Conservation (phyloP, 495 filamentous ascomycete species). For the Cercophora newfieldiana region DNA sequence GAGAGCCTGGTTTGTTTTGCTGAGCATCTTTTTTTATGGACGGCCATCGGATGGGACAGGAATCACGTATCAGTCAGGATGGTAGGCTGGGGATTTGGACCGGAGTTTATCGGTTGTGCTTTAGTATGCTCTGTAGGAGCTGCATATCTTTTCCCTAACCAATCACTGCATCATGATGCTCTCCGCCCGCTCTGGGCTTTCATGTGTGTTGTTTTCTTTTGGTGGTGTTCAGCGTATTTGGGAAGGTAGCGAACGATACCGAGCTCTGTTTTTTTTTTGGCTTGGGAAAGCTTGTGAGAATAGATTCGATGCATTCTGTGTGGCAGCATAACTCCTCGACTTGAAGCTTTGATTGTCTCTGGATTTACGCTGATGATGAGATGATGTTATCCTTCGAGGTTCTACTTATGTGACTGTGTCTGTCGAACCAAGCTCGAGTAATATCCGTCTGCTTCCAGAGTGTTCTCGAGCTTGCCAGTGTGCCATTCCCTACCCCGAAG, state of each 20-base stretch:
- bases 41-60: slow-evolving; percentile 7
- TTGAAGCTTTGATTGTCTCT: too few relatives aligned
- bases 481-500: not conserved
- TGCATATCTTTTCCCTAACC: slow-evolving; percentile 6
- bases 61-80: slow-evolving; percentile 5
- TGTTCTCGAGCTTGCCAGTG: not conserved
- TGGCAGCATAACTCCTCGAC: not conserved
- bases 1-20: slow-evolving; percentile 6
- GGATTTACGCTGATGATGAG: too few relatives aligned
- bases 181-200: too few relatives aligned
- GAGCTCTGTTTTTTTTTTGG: not conserved
- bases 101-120: slow-evolving; percentile 10
- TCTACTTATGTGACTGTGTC: too few relatives aligned
- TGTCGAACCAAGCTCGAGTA: too few relatives aligned
- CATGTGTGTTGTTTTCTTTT: not conserved
- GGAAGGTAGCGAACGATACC: not conserved
- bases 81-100: slow-evolving; percentile 5
- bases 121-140: not conserved
- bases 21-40: slow-evolving; percentile 7
- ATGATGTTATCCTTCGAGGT: too few relatives aligned
- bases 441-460: too few relatives aligned
- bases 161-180: not conserved
- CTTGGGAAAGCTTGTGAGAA: not conserved
- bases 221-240: not conserved
- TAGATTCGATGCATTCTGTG: not conserved